Evolutionary conservation across 768 basidiomycete species (phyloP).

Genomic region (Fistulinella prunicolor): DNA sequence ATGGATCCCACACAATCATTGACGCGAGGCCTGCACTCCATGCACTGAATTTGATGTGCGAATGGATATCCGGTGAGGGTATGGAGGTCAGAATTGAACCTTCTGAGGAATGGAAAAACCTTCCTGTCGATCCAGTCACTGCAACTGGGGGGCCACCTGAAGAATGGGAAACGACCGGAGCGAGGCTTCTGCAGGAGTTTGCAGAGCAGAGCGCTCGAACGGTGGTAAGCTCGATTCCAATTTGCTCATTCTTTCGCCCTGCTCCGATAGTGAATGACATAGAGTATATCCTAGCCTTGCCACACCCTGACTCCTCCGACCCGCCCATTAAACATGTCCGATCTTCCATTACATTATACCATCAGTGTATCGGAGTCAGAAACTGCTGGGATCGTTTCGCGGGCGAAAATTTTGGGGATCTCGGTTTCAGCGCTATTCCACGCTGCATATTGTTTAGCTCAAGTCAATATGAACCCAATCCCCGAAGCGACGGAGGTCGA

Average conservation of each 20-base stretch:
- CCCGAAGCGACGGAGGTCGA: slow-evolving; percentile 12
- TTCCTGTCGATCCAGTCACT: slow-evolving; percentile 24
- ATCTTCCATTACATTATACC: slow-evolving; percentile 5
- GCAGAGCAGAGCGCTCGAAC: slow-evolving; percentile 1
- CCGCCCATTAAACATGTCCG: slow-evolving; percentile 5
- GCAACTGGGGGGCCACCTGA: slow-evolving; percentile 22
- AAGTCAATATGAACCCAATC: slow-evolving; percentile 21
- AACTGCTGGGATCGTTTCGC: slow-evolving; percentile 10
- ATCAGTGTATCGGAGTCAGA: slow-evolving; percentile 1
- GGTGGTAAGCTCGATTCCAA: slow-evolving; percentile 15
- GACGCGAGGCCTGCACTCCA: slow-evolving; percentile 22
- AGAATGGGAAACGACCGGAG: slow-evolving; percentile 17
- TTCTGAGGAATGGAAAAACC: slow-evolving; percentile 24
- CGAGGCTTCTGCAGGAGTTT: slow-evolving; percentile 13
- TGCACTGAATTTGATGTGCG: slow-evolving; percentile 20
- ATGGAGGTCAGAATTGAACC: slow-evolving; percentile 6
- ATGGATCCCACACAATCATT: slow-evolving; percentile 20
- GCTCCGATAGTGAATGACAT: neutral
- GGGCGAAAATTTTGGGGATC: slow-evolving; percentile 10
- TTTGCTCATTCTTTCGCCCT: neutral
- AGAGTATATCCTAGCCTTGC: neutral
- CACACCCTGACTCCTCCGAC: slow-evolving; percentile 9
- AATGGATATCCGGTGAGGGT: no score
- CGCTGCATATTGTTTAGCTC: slow-evolving; percentile 22
- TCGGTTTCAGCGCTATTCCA: slow-evolving; percentile 18